Conservation (phyloP, 2,329 filamentous ascomycete genomes). For the Metarhizium rileyi region DNA sequence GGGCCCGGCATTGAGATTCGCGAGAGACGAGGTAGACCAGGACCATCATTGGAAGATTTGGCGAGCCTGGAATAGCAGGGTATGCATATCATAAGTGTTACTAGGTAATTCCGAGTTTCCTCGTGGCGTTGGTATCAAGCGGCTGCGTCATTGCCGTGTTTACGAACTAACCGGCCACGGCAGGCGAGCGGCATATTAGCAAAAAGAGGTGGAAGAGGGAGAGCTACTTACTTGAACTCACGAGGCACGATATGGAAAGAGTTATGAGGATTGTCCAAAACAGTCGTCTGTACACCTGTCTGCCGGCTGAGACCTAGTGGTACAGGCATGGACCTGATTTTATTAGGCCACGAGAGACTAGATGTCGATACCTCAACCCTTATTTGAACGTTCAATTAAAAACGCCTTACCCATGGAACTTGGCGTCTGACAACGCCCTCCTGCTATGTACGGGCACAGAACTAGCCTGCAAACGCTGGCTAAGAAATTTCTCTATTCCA, state of each 20-base stretch:
- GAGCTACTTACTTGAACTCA: background rate
- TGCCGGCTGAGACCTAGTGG: background rate
- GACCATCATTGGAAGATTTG: conserved; percentile 52
- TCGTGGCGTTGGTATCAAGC: background rate
- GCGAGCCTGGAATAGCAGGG: conserved; percentile 54
- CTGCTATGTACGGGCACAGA: no score
- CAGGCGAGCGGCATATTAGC: background rate
- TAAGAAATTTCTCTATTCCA: no score
- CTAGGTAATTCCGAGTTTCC: background rate
- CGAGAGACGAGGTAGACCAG: conserved; percentile 50
- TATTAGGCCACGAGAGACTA: background rate
- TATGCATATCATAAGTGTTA: background rate
- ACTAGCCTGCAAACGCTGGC: no score
- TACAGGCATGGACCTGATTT: background rate
- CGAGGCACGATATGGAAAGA: background rate
- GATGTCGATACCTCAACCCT: background rate
- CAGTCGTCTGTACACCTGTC: background rate
- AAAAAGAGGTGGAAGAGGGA: background rate
- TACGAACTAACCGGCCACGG: background rate
- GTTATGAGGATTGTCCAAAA: background rate
- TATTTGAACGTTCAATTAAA: background rate
- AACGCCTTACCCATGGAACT: background rate
- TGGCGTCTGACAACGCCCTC: background rate
- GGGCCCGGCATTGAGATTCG: conserved; percentile 78
- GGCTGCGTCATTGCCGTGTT: background rate